These are phyloP conservation scores for Eucalyptus curtisii DNA, from an alignment of 345 rosid genomes.

Conservation along the genomic window DNA sequence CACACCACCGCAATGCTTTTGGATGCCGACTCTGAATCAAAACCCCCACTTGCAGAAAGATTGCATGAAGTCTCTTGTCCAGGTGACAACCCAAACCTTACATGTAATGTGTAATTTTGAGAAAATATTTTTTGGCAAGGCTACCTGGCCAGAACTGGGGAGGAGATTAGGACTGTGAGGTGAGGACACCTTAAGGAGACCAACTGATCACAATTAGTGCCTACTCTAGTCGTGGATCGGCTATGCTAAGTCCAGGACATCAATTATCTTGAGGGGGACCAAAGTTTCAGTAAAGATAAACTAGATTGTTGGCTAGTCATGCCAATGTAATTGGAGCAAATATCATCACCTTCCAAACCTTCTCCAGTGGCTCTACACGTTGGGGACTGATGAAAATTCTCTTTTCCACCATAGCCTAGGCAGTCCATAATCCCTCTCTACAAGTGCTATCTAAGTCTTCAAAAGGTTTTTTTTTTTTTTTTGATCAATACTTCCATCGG, in stretches of 20 bases:
- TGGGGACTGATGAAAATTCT: not conserved
- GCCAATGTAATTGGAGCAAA: not conserved
- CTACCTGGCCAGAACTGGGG: not conserved
- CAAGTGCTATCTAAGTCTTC: not conserved
- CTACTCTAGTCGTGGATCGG: not conserved
- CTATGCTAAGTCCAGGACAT: not conserved
- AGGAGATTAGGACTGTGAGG: not conserved
- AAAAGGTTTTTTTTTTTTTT: not conserved
- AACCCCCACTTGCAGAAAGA: constrained; percentile 34
- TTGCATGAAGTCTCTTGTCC: constrained; percentile 64
- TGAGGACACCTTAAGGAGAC: not conserved
- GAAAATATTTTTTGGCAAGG: not conserved
- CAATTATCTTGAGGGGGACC: not conserved
- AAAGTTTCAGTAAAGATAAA: not conserved
- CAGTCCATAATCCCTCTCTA: not conserved
- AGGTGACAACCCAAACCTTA: constrained; percentile 16
- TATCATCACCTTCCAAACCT: not conserved
- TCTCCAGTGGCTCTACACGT: not conserved
- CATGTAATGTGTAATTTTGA: not conserved
- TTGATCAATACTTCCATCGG: not conserved
- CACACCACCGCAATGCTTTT: constrained; percentile 55
- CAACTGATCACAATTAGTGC: not conserved
- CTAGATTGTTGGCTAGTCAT: not conserved
- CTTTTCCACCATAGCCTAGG: not conserved
- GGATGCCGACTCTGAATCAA: constrained; percentile 22